Percentiles rank a stretch among this genome's conserved stretches.
Conservation (phyloP, 75 land plant genomes). For the Picea glauca region DNA sequence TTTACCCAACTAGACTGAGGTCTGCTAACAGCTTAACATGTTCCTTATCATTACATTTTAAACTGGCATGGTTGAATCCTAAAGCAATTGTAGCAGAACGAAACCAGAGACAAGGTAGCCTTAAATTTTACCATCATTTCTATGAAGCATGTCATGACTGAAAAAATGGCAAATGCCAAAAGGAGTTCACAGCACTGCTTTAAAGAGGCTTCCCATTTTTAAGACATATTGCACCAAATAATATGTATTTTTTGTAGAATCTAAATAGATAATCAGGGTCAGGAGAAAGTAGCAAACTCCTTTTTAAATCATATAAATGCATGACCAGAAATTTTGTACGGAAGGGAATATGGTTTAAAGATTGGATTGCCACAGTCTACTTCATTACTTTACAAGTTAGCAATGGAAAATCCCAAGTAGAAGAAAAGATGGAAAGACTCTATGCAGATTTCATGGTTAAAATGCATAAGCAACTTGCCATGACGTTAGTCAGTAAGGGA, state of each 20-base stretch:
- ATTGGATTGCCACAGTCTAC: neutral
- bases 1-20: neutral
- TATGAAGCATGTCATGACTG: neutral
- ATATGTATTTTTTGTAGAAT: neutral
- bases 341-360: neutral
- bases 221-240: neutral
- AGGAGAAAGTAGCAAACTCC: neutral
- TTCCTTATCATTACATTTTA: neutral
- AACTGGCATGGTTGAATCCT: neutral
- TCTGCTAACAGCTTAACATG: conserved; percentile 1
- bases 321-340: neutral
- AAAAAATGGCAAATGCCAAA: neutral
- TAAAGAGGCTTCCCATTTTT: neutral
- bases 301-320: neutral
- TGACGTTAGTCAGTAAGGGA: neutral
- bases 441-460: neutral
- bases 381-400: neutral
- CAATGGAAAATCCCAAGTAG: neutral
- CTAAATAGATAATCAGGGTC: neutral
- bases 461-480: neutral
- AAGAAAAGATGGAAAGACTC: neutral
- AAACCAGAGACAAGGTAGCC: neutral
- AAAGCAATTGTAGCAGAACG: neutral
- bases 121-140: neutral
- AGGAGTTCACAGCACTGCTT: neutral